Evolutionary conservation across 305 asterid genomes (phyloP).

Genomic region (Plantago rigida): DNA sequence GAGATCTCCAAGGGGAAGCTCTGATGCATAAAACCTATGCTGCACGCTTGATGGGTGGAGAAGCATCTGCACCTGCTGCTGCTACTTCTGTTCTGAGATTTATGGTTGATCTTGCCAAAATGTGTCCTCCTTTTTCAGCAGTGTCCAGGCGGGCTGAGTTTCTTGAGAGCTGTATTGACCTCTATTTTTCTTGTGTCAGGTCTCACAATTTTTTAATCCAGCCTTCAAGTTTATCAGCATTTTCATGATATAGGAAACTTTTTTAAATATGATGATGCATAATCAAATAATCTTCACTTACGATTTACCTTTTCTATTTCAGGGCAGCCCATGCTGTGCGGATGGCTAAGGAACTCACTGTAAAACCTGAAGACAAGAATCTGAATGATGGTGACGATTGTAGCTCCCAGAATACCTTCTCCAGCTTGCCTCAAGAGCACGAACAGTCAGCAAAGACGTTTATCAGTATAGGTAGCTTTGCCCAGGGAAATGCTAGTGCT

Average conservation of each 20-base stretch:
- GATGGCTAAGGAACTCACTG: conserved; percentile 77
- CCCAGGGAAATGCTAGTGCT: conserved; percentile 73
- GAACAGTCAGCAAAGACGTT: conserved; percentile 79
- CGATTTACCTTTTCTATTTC: neutral
- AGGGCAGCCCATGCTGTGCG: conserved; percentile 97
- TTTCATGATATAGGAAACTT: neutral
- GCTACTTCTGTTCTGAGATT: conserved; percentile 94
- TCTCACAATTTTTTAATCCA: conserved; percentile 26
- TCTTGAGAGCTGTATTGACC: conserved; percentile 90
- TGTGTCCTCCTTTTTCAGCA: conserved; percentile 90
- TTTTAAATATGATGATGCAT: conserved; percentile 14
- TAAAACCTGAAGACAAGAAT: conserved; percentile 62
- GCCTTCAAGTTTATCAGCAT: conserved; percentile 20
- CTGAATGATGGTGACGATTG: conserved; percentile 69
- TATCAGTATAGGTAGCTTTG: conserved; percentile 68
- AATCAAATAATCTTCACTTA: no score
- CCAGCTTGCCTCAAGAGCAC: conserved; percentile 85
- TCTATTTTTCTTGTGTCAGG: conserved; percentile 98
- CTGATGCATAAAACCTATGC: conserved; percentile 99
- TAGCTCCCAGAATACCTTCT: conserved; percentile 88
- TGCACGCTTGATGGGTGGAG: conserved; percentile 99
- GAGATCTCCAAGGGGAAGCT: conserved; percentile 99
- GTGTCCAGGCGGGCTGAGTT: conserved; percentile 85
- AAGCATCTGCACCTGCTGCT: conserved; percentile 99
- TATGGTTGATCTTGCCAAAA: conserved; percentile 98